phyloP scores from a whole-genome alignment of 2,329 filamentous ascomycete genomes.

The Claviceps quebecensis region DNA sequence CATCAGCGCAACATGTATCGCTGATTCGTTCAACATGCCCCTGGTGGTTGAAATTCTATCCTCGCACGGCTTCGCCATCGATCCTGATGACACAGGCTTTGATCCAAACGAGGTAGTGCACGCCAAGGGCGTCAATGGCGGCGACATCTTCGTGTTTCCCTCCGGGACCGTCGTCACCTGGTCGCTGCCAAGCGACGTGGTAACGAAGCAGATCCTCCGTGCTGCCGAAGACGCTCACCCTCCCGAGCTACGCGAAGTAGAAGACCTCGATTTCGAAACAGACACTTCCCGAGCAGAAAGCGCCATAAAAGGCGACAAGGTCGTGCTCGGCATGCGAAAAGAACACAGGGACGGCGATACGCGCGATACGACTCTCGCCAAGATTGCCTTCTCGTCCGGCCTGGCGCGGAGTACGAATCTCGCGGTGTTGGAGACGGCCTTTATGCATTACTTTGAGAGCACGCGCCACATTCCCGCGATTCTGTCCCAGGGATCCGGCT shows the following conservation, averaged over 20 bases:
- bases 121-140: constrained; percentile 46
- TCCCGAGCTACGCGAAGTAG: constrained; percentile 58
- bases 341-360: constrained; percentile 30
- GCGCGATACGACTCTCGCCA: constrained; percentile 59
- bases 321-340: constrained; percentile 68
- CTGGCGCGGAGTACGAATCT: constrained; percentile 87
- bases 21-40: constrained; percentile 51
- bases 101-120: constrained; percentile 50
- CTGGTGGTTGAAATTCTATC: constrained; percentile 42
- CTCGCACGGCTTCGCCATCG: constrained; percentile 45
- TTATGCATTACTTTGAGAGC: constrained; percentile 74
- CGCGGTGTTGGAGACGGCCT: constrained; percentile 72
- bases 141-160: constrained; percentile 91
- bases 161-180: constrained; percentile 89
- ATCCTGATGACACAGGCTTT: constrained; percentile 47
- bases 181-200: constrained; percentile 66
- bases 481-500: constrained; percentile 47
- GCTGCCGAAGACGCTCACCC: constrained; percentile 66
- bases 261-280: constrained; percentile 77
- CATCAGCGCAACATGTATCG: constrained; percentile 47
- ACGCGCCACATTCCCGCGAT: constrained; percentile 71
- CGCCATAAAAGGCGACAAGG: constrained; percentile 72
- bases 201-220: constrained; percentile 57
- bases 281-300: constrained; percentile 62
- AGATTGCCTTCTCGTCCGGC: constrained; percentile 92